A percentile compares a stretch with the other conserved stretches of the same genome.
Evolutionary conservation across 139 green algal species (phyloP).

Genomic region (Closterium sp.): DNA sequence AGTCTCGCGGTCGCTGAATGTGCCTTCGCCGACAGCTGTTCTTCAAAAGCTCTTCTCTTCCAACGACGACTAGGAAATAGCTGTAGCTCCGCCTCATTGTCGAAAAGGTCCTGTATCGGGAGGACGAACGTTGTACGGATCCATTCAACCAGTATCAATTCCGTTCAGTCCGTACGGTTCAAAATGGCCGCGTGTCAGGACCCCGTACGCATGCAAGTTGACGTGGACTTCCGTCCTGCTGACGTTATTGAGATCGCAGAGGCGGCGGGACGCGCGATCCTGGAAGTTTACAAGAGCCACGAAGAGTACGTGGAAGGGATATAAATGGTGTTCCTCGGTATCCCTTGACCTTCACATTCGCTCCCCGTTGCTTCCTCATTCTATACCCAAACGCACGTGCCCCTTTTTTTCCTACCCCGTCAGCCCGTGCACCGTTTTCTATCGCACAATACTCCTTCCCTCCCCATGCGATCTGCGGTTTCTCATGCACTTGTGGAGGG

Average conservation of each 20-base stretch:
- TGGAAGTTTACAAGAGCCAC: constrained; percentile 10
- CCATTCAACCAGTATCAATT: not conserved
- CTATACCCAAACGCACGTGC: no score
- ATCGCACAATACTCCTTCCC: no score
- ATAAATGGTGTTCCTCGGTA: not conserved
- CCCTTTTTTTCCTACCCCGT: no score
- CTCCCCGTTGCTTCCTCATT: no score
- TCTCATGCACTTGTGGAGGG: no score
- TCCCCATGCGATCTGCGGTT: no score
- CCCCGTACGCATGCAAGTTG: not conserved
- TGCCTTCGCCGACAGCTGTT: no score
- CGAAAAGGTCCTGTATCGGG: not conserved
- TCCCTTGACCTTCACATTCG: no score
- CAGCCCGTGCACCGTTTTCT: no score
- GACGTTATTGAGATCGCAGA: constrained; percentile 9
- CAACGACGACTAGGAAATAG: no score
- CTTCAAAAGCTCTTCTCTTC: no score
- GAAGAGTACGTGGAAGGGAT: constrained; percentile 52
- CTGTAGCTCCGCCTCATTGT: not conserved
- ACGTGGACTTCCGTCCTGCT: not conserved
- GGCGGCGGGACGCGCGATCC: not conserved
- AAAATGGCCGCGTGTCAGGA: not conserved
- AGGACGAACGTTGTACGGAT: not conserved
- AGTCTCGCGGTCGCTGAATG: no score
- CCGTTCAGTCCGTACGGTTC: not conserved